Evolutionary conservation across 495 filamentous ascomycete species (phyloP).

Genomic region (Aspergillus mulundensis): DNA sequence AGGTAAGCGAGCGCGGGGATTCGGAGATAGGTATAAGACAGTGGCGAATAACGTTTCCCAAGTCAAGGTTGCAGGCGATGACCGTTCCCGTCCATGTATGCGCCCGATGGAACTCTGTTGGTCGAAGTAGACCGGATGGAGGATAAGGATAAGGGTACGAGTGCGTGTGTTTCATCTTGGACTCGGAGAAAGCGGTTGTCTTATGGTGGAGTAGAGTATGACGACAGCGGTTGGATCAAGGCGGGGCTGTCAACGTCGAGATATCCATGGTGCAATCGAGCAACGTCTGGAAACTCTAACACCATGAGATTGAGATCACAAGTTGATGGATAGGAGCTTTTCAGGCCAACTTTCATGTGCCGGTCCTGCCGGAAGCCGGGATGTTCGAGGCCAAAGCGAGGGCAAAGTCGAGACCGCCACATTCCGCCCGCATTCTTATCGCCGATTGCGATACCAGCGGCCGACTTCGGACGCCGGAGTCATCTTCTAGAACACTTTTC

Average conservation of each 20-base stretch:
- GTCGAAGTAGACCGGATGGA: not conserved
- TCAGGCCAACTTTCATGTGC: too few species aligned
- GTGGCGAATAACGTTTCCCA: not conserved
- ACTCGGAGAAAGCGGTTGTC: not conserved
- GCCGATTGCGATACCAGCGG: not conserved
- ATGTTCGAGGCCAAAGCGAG: too few species aligned
- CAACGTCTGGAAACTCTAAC: not conserved
- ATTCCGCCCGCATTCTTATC: not conserved
- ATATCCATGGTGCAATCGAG: constrained; percentile 1
- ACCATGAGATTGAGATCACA: not conserved
- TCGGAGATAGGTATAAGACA: not conserved
- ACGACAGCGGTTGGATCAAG: not conserved
- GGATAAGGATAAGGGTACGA: not conserved
- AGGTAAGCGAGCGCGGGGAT: not conserved
- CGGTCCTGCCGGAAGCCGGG: too few species aligned
- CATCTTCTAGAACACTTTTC: too few species aligned
- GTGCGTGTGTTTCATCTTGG: not conserved
- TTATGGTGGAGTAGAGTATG: not conserved
- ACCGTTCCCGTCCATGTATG: not conserved
- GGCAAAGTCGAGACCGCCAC: not conserved
- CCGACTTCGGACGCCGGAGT: not conserved
- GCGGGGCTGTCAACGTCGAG: not conserved
- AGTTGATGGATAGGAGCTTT: too few species aligned
- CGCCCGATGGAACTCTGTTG: not conserved
- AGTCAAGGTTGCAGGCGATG: not conserved